Evolutionary conservation across 2,329 filamentous ascomycete genomes (phyloP), one percentile per base, ranked within the genome.

Genomic region (Fonsecaea pedrosoi): DNA sequence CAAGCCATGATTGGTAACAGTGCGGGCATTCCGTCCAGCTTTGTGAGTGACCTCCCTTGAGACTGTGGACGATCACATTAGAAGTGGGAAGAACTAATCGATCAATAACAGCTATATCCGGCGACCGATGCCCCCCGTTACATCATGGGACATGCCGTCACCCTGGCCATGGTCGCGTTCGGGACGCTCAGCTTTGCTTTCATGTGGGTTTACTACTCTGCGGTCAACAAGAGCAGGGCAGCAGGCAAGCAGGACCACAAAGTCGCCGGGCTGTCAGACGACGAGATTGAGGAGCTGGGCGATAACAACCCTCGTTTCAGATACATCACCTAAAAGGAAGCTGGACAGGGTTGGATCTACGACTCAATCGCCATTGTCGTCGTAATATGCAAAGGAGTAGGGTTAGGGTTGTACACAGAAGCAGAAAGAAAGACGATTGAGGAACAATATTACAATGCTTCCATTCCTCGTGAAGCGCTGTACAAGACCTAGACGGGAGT

Each of bases 21-120:
- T 15, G 85, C 87, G 12, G 90, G 90, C 1, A 89, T 93, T 70
- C 89, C 92, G 87, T 85, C 88, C 4, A 86, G 89, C 0, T 92
- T 91, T 72, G 86, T 54, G 25, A 25, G 30, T 25, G 21, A 15
- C n/a, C 7, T 25, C 13, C 38, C 4, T 5, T 12, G 13, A 42
- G 12, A 30, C 12, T 45, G 55, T 37, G 45, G 38, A 58, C 4
- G 21, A 58, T 32, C 25, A 25, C 21, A 21, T 21, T 58, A 8
- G 30, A 32, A 32, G 30, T 4, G 30, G 30, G 30, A 32, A 32
- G 25, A 4, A 32, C 30, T 32, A 32, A 32, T 32, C 3, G 30
- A 32, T 32, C 30, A 32, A 5, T 40, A 30, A 32, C 63, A 65
- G 63, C 48, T 66, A n/a, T 63, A 60, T 38, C 35, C 50, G 8